Evolutionary conservation across 139 green algal genomes (phyloP).

Genomic region (Auxenochlorella pyrenoidosa): DNA sequence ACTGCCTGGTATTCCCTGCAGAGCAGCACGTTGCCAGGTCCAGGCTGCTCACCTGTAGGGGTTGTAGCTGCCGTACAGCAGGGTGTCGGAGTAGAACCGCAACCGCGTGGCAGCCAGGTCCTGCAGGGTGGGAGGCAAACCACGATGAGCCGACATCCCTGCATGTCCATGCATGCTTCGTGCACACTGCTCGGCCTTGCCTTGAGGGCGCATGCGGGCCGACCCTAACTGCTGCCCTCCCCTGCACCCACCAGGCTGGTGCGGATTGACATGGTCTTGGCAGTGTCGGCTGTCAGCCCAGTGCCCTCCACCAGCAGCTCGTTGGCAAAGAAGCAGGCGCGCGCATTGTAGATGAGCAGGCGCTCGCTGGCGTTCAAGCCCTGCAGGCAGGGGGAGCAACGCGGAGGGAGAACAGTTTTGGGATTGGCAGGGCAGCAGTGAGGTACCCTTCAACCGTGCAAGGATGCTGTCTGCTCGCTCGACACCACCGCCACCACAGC

Average conservation of each 20-base stretch:
- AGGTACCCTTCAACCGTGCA: too few relatives aligned
- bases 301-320: not conserved
- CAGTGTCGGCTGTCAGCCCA: not conserved
- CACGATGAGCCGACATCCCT: too few relatives aligned
- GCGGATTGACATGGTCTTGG: not conserved
- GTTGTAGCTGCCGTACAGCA: constrained; percentile 13
- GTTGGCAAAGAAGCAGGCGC: constrained; percentile 8
- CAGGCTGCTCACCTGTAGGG: not conserved
- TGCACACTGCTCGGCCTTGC: too few relatives aligned
- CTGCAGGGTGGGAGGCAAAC: not conserved
- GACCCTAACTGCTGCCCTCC: too few relatives aligned
- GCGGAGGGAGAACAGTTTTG: too few relatives aligned
- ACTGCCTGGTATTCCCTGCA: too few relatives aligned
- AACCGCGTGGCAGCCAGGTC: not conserved
- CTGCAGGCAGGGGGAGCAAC: not conserved
- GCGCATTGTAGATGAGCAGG: constrained; percentile 8
- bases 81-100: not conserved
- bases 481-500: too few relatives aligned
- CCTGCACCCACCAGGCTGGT: not conserved
- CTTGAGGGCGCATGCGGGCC: too few relatives aligned
- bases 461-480: too few relatives aligned
- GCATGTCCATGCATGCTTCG: too few relatives aligned
- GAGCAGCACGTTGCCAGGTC: too few relatives aligned
- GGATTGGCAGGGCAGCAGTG: too few relatives aligned
- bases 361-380: constrained; percentile 2